Evolutionary conservation across 2,329 filamentous ascomycete genomes (phyloP).

Genomic region (Aspergillus sp.): DNA sequence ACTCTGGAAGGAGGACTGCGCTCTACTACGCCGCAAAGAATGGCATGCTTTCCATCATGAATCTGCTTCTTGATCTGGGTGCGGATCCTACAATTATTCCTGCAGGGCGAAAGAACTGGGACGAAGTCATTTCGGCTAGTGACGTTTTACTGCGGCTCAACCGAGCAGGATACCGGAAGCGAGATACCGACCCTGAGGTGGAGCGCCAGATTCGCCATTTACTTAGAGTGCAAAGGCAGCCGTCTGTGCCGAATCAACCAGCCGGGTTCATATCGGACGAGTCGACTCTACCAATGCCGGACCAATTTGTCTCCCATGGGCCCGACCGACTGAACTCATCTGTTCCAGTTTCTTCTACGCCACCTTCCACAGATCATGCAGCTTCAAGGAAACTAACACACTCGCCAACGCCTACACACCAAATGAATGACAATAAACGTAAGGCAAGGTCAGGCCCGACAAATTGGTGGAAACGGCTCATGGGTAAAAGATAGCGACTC

Average conservation of each 20-base stretch:
- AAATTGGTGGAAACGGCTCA: constrained; percentile 1
- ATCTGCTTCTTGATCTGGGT: constrained; percentile 25
- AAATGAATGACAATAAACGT: constrained; percentile 3
- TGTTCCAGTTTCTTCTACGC: neutral
- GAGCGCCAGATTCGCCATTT: constrained; percentile 8
- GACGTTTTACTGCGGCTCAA: constrained; percentile 20
- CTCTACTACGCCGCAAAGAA: constrained; percentile 27
- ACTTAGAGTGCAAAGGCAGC: constrained; percentile 4
- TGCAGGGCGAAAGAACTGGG: constrained; percentile 22
- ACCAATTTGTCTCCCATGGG: neutral
- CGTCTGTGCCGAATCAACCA: constrained; percentile 1
- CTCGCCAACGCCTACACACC: neutral
- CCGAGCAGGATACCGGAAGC: constrained; percentile 15
- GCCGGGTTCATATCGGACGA: constrained; percentile 1
- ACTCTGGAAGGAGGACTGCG: constrained; percentile 26
- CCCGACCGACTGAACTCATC: neutral
- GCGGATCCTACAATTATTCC: constrained; percentile 27
- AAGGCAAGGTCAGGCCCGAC: constrained; percentile 5
- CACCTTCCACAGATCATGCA: neutral
- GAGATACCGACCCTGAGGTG: constrained; percentile 9
- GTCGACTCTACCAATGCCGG: constrained; percentile 4
- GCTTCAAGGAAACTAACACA: neutral
- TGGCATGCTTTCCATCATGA: constrained; percentile 20
- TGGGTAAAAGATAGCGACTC: neutral
- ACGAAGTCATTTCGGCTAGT: constrained; percentile 23